Evolutionary conservation across 2,329 filamentous ascomycete genomes (phyloP), one percentile per base, ranked within the genome.

Genomic region (Pseudogymnoascus verrucosus): DNA sequence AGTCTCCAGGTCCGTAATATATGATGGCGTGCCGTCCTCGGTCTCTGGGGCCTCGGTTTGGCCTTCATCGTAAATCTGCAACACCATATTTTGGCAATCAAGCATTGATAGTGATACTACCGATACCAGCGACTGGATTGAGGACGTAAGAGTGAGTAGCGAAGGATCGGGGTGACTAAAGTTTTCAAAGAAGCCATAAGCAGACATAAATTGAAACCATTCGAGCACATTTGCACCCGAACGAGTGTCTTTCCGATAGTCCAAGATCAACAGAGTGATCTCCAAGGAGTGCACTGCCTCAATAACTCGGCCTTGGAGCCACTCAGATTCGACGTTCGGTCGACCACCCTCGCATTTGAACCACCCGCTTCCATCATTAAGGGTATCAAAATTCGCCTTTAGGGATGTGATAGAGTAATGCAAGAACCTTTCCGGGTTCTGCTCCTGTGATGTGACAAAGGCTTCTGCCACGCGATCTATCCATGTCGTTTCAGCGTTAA

Each of bases 271-370:
- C 69, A 93, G 90, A 23, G 91, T 77, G 14, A 92, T 79, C 60
- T 91, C 87, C 74, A 95, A 79, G 42, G 88, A 82, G 71, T 95
- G 89, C 40, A 89, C 79, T 47, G 89, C 82, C 74, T 96, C 91
- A 12, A 86, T 84, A 21, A 92, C 77, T 26, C 86, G 77, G 4
- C 82, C 85, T 63, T 81, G 80, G 23, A 82, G 75, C 85, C 88
- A 93, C 61, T 83, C 79, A 5, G 81, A 60, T 65, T 83, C 80
- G 10, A 84, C 68, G 37, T 83, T 81, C 23, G 86, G 84, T 1
- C 81, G 79, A 39, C 77, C 76, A 61, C 78, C 75, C 39, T 78
- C 71, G 40, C 78, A 73, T 65, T 67, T 65, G 61, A 78, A 71
- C 81, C 80, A 85, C 40, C 77, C 71, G 67, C 76, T 77, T 60